Conservation (phyloP, 306 rosid genomes). For the Carpinus fangiana region DNA sequence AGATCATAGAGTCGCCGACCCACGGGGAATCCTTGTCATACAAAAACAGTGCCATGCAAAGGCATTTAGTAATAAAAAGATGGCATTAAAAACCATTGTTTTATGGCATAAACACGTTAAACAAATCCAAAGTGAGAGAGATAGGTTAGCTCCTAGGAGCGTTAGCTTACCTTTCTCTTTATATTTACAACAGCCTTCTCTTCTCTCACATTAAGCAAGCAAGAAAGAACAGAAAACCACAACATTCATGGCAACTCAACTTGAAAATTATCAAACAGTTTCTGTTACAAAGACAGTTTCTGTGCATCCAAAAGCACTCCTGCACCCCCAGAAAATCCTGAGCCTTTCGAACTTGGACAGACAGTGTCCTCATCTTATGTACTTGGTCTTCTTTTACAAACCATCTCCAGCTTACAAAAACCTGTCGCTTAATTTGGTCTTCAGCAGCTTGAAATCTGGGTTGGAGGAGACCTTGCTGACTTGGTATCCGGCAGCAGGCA, state of each 20-base stretch:
- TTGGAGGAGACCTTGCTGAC: constrained; percentile 59
- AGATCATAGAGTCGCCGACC: constrained; percentile 37
- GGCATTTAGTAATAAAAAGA: constrained; percentile 26
- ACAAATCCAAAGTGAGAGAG: constrained; percentile 16
- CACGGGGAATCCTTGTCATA: constrained; percentile 14
- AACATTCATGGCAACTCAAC: constrained; percentile 36
- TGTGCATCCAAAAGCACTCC: constrained; percentile 43
- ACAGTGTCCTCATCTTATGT: constrained; percentile 71
- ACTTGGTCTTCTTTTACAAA: constrained; percentile 61
- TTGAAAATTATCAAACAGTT: constrained; percentile 39
- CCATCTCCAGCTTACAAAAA: constrained; percentile 12
- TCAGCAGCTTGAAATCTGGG: constrained; percentile 50
- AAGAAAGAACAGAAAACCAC: background rate
- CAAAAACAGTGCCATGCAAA: constrained; percentile 59
- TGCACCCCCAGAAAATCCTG: constrained; percentile 42
- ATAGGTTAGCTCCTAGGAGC: constrained; percentile 32
- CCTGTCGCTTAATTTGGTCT: constrained; percentile 45
- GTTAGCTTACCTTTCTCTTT: constrained; percentile 12
- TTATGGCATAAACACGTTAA: constrained; percentile 10
- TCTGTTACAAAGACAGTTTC: constrained; percentile 42
- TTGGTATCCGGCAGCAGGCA: constrained; percentile 73
- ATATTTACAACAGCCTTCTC: constrained; percentile 8
- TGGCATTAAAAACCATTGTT: background rate
- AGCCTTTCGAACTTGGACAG: constrained; percentile 73
- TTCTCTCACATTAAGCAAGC: constrained; percentile 2